A percentile compares a stretch with the other conserved stretches of the same genome.
Evolutionary conservation across 176 grass and related monocot species (phyloP).

Genomic region (Pontederia crassipes): DNA sequence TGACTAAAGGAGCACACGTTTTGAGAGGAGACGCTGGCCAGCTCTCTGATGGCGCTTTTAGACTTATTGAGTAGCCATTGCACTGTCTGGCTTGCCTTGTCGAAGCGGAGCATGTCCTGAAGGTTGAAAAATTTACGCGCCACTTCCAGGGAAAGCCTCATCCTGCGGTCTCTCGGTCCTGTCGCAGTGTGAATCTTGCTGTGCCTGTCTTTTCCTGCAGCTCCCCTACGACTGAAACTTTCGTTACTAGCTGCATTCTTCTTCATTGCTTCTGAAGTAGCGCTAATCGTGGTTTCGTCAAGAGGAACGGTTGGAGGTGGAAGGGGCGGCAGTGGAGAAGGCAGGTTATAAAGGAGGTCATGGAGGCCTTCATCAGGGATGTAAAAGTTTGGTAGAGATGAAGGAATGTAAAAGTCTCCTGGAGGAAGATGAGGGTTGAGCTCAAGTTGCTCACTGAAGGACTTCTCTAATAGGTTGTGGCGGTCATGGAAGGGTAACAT

Average conservation of each 20-base stretch:
- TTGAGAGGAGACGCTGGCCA: constrained; percentile 18
- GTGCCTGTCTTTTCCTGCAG: constrained; percentile 68
- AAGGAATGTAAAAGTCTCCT: constrained; percentile 18
- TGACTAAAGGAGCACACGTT: background rate
- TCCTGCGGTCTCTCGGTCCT: constrained; percentile 74
- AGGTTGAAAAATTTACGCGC: constrained; percentile 89
- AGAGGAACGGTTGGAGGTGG: background rate
- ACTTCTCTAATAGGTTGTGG: constrained; percentile 28
- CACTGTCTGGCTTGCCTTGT: constrained; percentile 97
- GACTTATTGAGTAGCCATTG: constrained; percentile 85
- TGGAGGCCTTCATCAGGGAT: constrained; percentile 19
- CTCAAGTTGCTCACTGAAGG: constrained; percentile 41
- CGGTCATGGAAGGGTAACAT: constrained; percentile 52
- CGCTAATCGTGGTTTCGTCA: constrained; percentile 3
- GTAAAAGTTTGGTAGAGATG: constrained; percentile 23
- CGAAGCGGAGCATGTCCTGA: constrained; percentile 87
- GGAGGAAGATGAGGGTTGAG: constrained; percentile 32
- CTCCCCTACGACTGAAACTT: constrained; percentile 14
- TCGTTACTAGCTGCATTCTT: background rate
- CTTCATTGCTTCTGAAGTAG: background rate
- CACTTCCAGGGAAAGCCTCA: constrained; percentile 81
- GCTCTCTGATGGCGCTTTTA: constrained; percentile 55
- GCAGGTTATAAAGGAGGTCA: background rate
- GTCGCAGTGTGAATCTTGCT: constrained; percentile 88
- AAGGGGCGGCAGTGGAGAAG: background rate